These are phyloP conservation scores for Xylaria nigripes DNA, from an alignment of 495 filamentous ascomycete genomes.

Conservation along the genomic window DNA sequence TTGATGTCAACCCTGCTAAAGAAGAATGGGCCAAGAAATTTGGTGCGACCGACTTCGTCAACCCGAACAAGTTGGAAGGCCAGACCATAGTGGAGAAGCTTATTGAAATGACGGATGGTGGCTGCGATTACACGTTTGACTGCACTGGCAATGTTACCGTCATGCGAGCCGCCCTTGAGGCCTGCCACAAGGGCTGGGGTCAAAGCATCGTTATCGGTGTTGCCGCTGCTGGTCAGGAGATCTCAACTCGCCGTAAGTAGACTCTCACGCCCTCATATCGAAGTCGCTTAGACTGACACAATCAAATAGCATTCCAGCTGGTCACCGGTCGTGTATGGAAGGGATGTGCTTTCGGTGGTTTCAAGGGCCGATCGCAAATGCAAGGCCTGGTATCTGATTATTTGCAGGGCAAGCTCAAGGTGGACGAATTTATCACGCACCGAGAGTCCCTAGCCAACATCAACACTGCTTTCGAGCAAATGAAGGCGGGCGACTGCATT, in stretches of 20 bases:
- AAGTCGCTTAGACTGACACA: slow-evolving; percentile 15
- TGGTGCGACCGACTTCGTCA: slow-evolving; percentile 93
- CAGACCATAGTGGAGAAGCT: slow-evolving; percentile 83
- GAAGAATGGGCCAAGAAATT: slow-evolving; percentile 90
- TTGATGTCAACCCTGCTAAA: slow-evolving; percentile 90
- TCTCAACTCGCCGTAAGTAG: slow-evolving; percentile 83
- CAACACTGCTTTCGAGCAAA: slow-evolving; percentile 82
- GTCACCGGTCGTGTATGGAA: slow-evolving; percentile 97
- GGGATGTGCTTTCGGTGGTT: slow-evolving; percentile 93
- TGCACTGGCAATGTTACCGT: slow-evolving; percentile 96
- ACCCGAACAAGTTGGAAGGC: slow-evolving; percentile 69
- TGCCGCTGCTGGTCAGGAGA: slow-evolving; percentile 95
- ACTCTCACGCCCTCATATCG: neutral
- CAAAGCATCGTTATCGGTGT: slow-evolving; percentile 98
- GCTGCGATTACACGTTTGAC: slow-evolving; percentile 96
- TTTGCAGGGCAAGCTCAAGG: slow-evolving; percentile 81
- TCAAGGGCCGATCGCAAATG: slow-evolving; percentile 93
- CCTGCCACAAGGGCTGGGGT: slow-evolving; percentile 99
- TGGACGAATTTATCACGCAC: slow-evolving; percentile 99
- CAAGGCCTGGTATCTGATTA: slow-evolving; percentile 87
- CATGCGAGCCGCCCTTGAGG: slow-evolving; percentile 92
- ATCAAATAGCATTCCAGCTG: slow-evolving; percentile 79
- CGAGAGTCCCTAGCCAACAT: slow-evolving; percentile 71
- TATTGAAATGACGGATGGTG: slow-evolving; percentile 98
- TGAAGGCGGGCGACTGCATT: slow-evolving; percentile 95